Evolutionary conservation across 176 grass and related monocot genomes (phyloP).

Genomic region (Triticum turgidum): DNA sequence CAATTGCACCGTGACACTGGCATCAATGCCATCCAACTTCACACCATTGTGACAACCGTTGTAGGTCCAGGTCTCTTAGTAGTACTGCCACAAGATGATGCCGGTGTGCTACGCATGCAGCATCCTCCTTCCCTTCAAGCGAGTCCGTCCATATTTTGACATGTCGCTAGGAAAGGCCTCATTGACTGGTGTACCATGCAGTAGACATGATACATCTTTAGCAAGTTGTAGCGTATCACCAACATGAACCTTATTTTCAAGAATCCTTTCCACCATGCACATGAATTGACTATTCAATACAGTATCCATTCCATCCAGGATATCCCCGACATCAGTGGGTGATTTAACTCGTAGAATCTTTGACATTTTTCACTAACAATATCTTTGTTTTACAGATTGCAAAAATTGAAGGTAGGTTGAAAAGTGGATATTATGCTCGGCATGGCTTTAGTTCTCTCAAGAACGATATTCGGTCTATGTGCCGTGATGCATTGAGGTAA

Average conservation of each 20-base stretch:
- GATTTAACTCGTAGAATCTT: slow-evolving; percentile 7
- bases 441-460: slow-evolving; percentile 86
- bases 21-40: neutral
- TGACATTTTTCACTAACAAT: neutral
- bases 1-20: neutral
- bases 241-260: slow-evolving; percentile 47
- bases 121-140: neutral
- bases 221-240: slow-evolving; percentile 34
- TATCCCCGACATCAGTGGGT: slow-evolving; percentile 52
- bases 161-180: neutral
- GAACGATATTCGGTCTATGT: slow-evolving; percentile 96
- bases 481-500: slow-evolving; percentile 93
- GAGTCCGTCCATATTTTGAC: neutral
- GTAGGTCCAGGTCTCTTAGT: neutral
- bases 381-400: slow-evolving; percentile 62
- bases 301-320: slow-evolving; percentile 58
- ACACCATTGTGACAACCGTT: neutral
- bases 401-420: slow-evolving; percentile 91
- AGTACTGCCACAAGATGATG: neutral
- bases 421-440: slow-evolving; percentile 88
- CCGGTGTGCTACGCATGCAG: neutral
- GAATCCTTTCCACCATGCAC: slow-evolving; percentile 57
- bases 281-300: slow-evolving; percentile 49
- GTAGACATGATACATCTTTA: slow-evolving; percentile 37
- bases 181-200: neutral